Evolutionary conservation across 495 filamentous ascomycete species (phyloP).

Genomic region (Podospora pseudoanserina): DNA sequence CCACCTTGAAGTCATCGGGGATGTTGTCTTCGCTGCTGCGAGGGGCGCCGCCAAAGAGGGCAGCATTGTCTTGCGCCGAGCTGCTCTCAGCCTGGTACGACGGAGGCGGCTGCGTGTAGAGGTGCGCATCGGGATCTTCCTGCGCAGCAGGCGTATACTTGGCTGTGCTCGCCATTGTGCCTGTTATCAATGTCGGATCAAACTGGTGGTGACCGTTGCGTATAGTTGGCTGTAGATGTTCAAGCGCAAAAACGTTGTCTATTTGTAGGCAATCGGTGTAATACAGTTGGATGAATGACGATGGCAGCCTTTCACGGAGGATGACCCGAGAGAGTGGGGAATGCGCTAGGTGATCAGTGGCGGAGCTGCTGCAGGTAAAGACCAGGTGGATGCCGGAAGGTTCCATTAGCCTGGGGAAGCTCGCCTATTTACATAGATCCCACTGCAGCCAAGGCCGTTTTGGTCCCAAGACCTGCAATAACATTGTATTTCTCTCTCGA

Average conservation of each 20-base stretch:
- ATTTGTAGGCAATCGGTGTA: not conserved
- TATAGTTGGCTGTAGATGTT: not conserved
- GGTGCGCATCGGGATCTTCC: constrained; percentile 62
- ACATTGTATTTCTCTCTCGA: not conserved
- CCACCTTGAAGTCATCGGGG: constrained; percentile 95
- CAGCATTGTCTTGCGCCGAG: constrained; percentile 38
- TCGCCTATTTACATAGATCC: not conserved
- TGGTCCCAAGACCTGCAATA: not conserved
- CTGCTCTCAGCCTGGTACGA: constrained; percentile 56
- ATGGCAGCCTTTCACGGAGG: constrained; percentile 9
- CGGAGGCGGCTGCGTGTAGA: constrained; percentile 81
- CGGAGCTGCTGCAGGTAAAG: constrained; percentile 13
- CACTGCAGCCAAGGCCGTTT: not conserved
- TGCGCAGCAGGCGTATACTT: constrained; percentile 70
- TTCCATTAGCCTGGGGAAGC: constrained; percentile 5
- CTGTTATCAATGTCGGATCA: not conserved
- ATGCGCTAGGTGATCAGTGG: constrained; percentile 10
- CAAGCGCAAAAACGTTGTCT: not conserved
- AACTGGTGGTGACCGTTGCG: not conserved
- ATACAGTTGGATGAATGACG: constrained; percentile 3
- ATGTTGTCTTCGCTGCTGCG: constrained; percentile 83
- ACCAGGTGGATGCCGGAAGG: constrained; percentile 12
- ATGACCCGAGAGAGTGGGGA: constrained; percentile 19
- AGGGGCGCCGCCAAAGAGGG: constrained; percentile 44
- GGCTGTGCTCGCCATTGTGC: constrained; percentile 60